Conservation (phyloP, 2,329 filamentous ascomycete species). For the Aspergillus glaucus region DNA sequence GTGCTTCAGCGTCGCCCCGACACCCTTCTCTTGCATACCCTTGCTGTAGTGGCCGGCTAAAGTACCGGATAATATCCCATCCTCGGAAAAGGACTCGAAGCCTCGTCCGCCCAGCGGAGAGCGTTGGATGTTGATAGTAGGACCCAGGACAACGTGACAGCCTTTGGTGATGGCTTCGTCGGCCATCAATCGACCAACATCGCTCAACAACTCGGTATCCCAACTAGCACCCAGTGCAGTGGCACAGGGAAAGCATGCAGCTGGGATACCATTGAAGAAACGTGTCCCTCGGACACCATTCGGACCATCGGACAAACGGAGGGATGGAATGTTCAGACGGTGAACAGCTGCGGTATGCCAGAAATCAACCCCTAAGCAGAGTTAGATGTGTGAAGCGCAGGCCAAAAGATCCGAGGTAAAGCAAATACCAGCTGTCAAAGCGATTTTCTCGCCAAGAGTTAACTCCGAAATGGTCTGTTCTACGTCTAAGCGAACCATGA, state of each 20-base stretch:
- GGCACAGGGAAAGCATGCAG: constrained; percentile 72
- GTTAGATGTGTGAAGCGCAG: neutral
- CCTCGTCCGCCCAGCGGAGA: constrained; percentile 78
- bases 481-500: constrained; percentile 31
- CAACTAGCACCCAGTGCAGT: constrained; percentile 73
- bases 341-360: constrained; percentile 63
- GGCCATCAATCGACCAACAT: constrained; percentile 65
- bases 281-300: constrained; percentile 64
- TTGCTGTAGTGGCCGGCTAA: constrained; percentile 66
- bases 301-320: constrained; percentile 64
- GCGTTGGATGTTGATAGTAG: constrained; percentile 75
- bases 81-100: constrained; percentile 82
- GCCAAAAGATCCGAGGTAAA: neutral
- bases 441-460: constrained; percentile 54
- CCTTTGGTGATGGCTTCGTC: constrained; percentile 67
- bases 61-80: constrained; percentile 69
- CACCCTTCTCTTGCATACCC: constrained; percentile 65
- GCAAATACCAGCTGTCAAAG: constrained; percentile 27
- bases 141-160: constrained; percentile 66
- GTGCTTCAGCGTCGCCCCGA: constrained; percentile 72
- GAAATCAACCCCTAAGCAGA: constrained; percentile 47
- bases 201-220: constrained; percentile 63
- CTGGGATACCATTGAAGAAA: constrained; percentile 62
- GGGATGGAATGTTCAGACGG: constrained; percentile 56
- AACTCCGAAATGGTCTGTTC: constrained; percentile 49